These are phyloP conservation scores for Alternaria tenuissima DNA, from an alignment of 2,329 filamentous ascomycete species.

Conservation along the genomic window DNA sequence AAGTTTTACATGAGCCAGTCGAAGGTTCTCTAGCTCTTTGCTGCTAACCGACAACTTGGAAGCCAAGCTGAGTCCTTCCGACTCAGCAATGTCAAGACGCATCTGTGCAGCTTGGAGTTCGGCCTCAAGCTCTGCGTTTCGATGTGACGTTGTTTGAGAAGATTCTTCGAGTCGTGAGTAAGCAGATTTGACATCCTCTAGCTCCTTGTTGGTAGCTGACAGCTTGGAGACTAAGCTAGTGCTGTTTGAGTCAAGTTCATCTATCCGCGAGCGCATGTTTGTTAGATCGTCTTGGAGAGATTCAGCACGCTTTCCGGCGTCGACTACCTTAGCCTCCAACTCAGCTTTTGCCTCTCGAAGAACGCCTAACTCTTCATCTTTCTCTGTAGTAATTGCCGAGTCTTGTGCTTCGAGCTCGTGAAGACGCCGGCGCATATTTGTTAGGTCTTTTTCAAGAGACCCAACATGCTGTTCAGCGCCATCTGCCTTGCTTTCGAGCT, in stretches of 20 bases:
- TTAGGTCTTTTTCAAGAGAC: slow-evolving; percentile 27
- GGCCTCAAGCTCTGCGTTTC: slow-evolving; percentile 25
- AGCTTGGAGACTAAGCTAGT: slow-evolving; percentile 30
- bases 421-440: slow-evolving; percentile 20
- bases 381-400: slow-evolving; percentile 10
- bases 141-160: slow-evolving; percentile 6
- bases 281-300: slow-evolving; percentile 28
- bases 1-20: slow-evolving; percentile 17
- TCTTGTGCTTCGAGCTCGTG: slow-evolving; percentile 15
- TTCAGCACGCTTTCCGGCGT: slow-evolving; percentile 10
- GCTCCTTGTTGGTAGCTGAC: slow-evolving; percentile 19
- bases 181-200: slow-evolving; percentile 18
- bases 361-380: slow-evolving; percentile 16
- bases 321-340: slow-evolving; percentile 18
- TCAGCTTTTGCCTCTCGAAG: slow-evolving; percentile 26
- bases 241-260: slow-evolving; percentile 28
- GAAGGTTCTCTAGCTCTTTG: slow-evolving; percentile 26
- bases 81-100: slow-evolving; percentile 34
- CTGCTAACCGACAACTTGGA: slow-evolving; percentile 22
- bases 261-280: slow-evolving; percentile 23
- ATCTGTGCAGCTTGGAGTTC: slow-evolving; percentile 30
- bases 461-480: slow-evolving; percentile 10
- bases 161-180: slow-evolving; percentile 24
- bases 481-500: slow-evolving; percentile 20
- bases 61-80: slow-evolving; percentile 32